Evolutionary conservation across 768 basidiomycete species (phyloP), one percentile per base, ranked within the genome.

Genomic region (Calocera cornea): DNA sequence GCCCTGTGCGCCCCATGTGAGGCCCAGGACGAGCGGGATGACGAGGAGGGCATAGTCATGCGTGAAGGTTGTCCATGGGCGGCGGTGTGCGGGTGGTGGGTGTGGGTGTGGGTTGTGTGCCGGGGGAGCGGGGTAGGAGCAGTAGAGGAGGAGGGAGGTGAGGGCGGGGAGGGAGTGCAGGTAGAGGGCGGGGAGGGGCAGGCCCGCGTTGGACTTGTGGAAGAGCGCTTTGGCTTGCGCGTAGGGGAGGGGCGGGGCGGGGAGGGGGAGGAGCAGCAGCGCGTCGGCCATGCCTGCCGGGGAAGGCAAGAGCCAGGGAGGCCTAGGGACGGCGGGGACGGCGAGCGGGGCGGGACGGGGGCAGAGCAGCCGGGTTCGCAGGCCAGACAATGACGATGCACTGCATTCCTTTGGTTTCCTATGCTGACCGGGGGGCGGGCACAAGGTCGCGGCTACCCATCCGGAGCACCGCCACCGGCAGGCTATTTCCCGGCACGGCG

Each of bases 11-110:
- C 86, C 87, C 33, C 88, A 66, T 0, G 95, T 95, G 77, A 97
- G 84, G 1, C 86, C 87, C 10, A 95, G 79, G 1, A 94, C 79
- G n/a, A 95, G 79, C 0, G 95, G 95, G 0, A 90, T 65, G 7
- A 87, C 83, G 14, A 95, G 82, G 11, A 89, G 75, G 8, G 80
- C 40, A 80, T 84, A 91, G 74, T 92, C 86, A 36, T 79, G 65
- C 14, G 77, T 49, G 66, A 84, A 79, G 80, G 22, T 78, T 27
- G 14, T 29, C 12, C 49, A 16, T 1, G 22, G 64, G 7, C 41
- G 24, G 34, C n/a, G n/a, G n/a, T n/a, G n/a, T n/a, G n/a, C n/a
- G n/a, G n/a, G n/a, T n/a, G n/a, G n/a, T n/a, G n/a, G n/a, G n/a
- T n/a, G n/a, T n/a, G n/a, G n/a, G n/a, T n/a, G n/a, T 19, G 17